Evolutionary conservation across 176 grass and related monocot genomes (phyloP), one percentile per base, ranked within the genome.

Genomic region (Pharus latifolius): DNA sequence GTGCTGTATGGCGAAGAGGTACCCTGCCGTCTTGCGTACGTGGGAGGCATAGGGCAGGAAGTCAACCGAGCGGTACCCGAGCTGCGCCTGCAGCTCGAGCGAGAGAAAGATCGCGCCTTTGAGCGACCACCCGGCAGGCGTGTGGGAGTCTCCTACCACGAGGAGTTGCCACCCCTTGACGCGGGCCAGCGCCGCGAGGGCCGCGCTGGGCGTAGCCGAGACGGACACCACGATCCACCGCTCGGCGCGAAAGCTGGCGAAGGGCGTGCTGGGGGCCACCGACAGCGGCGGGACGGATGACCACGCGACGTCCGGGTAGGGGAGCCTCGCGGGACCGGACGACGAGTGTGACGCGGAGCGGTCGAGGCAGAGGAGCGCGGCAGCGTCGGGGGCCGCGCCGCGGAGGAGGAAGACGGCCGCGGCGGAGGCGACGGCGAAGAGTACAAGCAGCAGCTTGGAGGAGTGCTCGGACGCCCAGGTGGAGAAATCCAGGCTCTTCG

Each of bases 91-190:
- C 54, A 88, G 82, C 27, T 99, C 87, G 57, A 95, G 87, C 46
- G 96, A 99, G 58, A 99, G 90, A 57, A 95, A 99, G 82, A 99
- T 84, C 62, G 84, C 96, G 54, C 96, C 96, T 73, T 95, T 99
- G 51, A 99, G 79, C 16, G 89, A 86, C 96, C 96, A 99, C 17
- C 70, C 90, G 4, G 82, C 1, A 1, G 96, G 96, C 3, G 96
- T 95, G 79, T 49, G 84, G 4, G 96, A 99, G 63, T 99, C 85
- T 25, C 96, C 96, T 6, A 99, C 76, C 61, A 73, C 90, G 54
- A 99, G 87, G 27, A 99, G 91, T 75, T 99, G 96, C 96, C 96
- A 99, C 0, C 90, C 87, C 79, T 86, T 91, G 75, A 91, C 55
- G 63, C 87, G 80, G 23, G 82, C 38, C 20, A 99, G 85, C 14